Conservation (phyloP, 495 filamentous ascomycete species). For the Trichocladium antarcticum region DNA sequence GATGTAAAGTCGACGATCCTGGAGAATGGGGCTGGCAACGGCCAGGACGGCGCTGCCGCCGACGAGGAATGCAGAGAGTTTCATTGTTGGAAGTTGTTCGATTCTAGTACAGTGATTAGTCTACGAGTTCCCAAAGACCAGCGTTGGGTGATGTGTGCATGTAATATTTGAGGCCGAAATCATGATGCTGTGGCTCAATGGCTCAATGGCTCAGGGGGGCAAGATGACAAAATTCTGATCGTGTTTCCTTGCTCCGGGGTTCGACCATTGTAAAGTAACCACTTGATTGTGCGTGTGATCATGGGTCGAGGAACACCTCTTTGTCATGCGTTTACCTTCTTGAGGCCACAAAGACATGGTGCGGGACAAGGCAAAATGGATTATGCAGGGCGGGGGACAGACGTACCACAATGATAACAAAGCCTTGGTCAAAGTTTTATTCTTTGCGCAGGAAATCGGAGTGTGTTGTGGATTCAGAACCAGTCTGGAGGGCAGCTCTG, state of each 20-base stretch:
- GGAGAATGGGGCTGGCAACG: slow-evolving; percentile 47
- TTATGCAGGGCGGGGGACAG: neutral
- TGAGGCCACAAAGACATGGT: slow-evolving; percentile 7
- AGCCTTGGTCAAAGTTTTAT: neutral
- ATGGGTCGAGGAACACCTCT: neutral
- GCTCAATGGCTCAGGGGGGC: too few relatives aligned
- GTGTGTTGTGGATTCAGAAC: slow-evolving; percentile 24
- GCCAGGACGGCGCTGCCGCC: slow-evolving; percentile 52
- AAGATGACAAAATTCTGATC: too few relatives aligned
- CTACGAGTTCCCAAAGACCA: too few relatives aligned
- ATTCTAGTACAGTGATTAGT: neutral
- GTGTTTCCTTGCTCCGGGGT: neutral
- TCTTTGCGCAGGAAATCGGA: slow-evolving; percentile 3
- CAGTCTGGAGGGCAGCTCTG: slow-evolving; percentile 30
- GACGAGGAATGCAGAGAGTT: slow-evolving; percentile 50
- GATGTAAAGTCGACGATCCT: slow-evolving; percentile 46
- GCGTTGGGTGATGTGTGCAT: too few relatives aligned
- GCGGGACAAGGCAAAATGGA: neutral
- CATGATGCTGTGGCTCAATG: too few relatives aligned
- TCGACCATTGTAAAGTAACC: neutral
- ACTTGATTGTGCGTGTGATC: neutral
- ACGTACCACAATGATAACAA: slow-evolving; percentile 10
- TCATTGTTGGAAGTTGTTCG: slow-evolving; percentile 41
- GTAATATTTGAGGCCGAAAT: too few relatives aligned
- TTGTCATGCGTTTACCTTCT: neutral